phyloP scores from a whole-genome alignment of 2,329 filamentous ascomycete species.

The Fusarium longipes region DNA sequence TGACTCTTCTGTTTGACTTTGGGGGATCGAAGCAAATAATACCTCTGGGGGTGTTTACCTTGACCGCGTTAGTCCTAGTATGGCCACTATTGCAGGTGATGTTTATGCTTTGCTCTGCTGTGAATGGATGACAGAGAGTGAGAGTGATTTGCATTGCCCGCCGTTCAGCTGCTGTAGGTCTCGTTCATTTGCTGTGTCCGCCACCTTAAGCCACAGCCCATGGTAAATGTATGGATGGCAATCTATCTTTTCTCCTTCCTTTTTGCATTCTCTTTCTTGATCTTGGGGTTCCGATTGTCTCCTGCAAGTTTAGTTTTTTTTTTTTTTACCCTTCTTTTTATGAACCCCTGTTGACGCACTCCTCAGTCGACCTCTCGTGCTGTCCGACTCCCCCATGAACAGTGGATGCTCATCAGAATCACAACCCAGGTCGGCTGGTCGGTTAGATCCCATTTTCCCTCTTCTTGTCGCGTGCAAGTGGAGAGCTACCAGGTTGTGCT shows the following conservation, averaged over 20 bases:
- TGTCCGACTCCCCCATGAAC: constrained; percentile 1
- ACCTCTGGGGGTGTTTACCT: constrained; percentile 3
- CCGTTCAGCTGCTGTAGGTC: not conserved
- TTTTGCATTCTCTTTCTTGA: not conserved
- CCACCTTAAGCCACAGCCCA: not conserved
- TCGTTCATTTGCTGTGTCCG: not conserved
- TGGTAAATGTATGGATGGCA: not conserved
- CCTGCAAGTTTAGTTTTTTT: constrained; percentile 1
- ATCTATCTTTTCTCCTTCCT: not conserved
- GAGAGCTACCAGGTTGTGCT: constrained; percentile 32
- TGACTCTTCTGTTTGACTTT: constrained; percentile 38
- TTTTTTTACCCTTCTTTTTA: too few species aligned
- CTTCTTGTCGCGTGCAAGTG: constrained; percentile 44
- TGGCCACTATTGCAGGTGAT: constrained; percentile 28
- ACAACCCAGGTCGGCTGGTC: constrained; percentile 7
- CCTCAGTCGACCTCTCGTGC: constrained; percentile 38
- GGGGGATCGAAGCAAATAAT: constrained; percentile 28
- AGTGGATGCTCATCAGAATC: constrained; percentile 24
- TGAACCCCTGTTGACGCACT: constrained; percentile 32
- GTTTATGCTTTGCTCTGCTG: constrained; percentile 25
- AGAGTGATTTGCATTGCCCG: constrained; percentile 6
- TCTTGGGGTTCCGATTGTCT: constrained; percentile 2
- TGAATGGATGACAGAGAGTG: not conserved
- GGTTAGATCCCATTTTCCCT: constrained; percentile 46
- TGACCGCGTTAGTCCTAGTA: constrained; percentile 32